These are phyloP conservation scores for Picochlorum sp. DNA, from an alignment of 139 green algal species.

Conservation along the genomic window DNA sequence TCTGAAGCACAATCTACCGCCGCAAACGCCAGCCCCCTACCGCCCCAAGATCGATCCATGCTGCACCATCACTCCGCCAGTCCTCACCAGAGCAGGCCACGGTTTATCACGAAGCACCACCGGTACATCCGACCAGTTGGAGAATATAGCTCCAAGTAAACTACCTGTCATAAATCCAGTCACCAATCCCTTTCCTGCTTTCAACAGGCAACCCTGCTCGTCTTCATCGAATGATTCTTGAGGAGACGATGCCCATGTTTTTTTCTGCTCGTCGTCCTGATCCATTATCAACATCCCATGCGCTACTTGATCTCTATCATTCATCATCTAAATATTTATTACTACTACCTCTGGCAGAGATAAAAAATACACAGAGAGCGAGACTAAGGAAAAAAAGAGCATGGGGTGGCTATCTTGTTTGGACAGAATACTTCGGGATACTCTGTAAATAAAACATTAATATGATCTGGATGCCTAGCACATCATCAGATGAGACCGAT, in stretches of 20 bases:
- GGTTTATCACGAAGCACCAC: slow-evolving; percentile 38
- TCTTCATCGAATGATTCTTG: background rate
- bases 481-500: too few relatives aligned
- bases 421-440: too few relatives aligned
- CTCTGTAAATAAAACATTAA: too few relatives aligned
- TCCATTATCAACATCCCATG: too few relatives aligned
- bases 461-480: too few relatives aligned
- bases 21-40: slow-evolving; percentile 29
- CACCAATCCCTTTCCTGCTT: slow-evolving; percentile 9
- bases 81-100: slow-evolving; percentile 39
- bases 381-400: too few relatives aligned
- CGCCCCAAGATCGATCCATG: slow-evolving; percentile 35
- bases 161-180: slow-evolving; percentile 24
- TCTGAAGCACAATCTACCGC: slow-evolving; percentile 33
- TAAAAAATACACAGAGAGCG: too few relatives aligned
- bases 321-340: too few relatives aligned
- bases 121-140: slow-evolving; percentile 44
- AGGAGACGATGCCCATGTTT: background rate
- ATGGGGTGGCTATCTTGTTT: too few relatives aligned
- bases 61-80: slow-evolving; percentile 35
- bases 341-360: too few relatives aligned
- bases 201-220: slow-evolving; percentile 16
- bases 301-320: too few relatives aligned
- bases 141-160: slow-evolving; percentile 30
- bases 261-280: too few relatives aligned